A percentile compares a stretch with the other conserved stretches of the same genome.
Conservation (phyloP, 1,284 basidiomycete genomes). For the Leccinum fuscescens region DNA sequence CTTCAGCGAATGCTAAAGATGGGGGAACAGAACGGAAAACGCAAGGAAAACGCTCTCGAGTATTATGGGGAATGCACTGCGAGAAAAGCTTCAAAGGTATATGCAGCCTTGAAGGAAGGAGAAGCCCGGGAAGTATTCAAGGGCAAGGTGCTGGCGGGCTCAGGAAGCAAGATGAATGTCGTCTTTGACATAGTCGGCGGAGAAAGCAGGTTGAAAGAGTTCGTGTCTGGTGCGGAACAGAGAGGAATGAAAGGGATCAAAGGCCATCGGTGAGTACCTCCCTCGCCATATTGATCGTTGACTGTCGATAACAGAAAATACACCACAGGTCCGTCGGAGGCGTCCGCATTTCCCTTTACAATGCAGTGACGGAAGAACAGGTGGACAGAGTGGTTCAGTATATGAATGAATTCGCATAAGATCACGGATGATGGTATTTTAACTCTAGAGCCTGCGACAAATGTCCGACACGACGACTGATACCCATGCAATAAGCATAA, state of each 20-base stretch:
- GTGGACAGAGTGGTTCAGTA: slow-evolving; percentile 58
- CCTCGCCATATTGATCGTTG: background rate
- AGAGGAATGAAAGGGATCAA: slow-evolving; percentile 83
- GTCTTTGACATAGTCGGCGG: slow-evolving; percentile 78
- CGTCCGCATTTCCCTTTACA: slow-evolving; percentile 92
- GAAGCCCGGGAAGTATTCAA: slow-evolving; percentile 67
- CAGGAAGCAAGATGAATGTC: slow-evolving; percentile 92
- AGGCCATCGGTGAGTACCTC: slow-evolving; percentile 79
- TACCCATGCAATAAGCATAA: fast-evolving
- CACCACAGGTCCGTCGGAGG: slow-evolving; percentile 65
- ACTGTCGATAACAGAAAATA: background rate
- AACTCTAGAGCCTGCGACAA: slow-evolving; percentile 5
- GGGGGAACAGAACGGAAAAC: slow-evolving; percentile 18
- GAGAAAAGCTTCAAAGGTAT: slow-evolving; percentile 75
- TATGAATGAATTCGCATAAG: slow-evolving; percentile 53
- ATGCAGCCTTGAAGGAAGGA: slow-evolving; percentile 69
- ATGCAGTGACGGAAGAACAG: slow-evolving; percentile 86
- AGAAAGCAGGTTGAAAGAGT: slow-evolving; percentile 66
- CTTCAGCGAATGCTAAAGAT: slow-evolving; percentile 64
- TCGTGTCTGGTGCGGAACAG: slow-evolving; percentile 77
- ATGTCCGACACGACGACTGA: background rate
- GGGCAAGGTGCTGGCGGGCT: slow-evolving; percentile 67
- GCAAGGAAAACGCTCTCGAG: slow-evolving; percentile 62
- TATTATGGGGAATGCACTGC: slow-evolving; percentile 69
- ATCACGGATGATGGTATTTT: slow-evolving; percentile 4